phyloP scores from a whole-genome alignment of 1,284 basidiomycete genomes.

The Cutaneotrichosporon cutaneum region DNA sequence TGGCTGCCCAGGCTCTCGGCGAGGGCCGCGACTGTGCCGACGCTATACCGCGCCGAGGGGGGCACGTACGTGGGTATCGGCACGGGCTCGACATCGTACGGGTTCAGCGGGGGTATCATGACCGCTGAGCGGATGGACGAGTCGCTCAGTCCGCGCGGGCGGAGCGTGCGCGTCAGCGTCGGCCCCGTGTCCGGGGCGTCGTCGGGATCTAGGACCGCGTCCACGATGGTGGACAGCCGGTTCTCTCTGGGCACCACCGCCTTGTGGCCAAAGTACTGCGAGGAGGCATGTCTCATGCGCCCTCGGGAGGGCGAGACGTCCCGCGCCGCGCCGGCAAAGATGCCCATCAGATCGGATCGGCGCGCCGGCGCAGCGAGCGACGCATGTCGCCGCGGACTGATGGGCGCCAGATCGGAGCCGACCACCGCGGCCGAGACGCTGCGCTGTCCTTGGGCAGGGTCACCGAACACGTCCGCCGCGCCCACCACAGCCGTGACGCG shows the following conservation, averaged over 20 bases:
- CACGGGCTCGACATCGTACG: neutral
- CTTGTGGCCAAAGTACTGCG: slow-evolving; percentile 36
- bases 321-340: slow-evolving; percentile 71
- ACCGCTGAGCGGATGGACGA: slow-evolving; percentile 86
- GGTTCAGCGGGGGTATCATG: slow-evolving; percentile 36
- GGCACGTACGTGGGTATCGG: neutral
- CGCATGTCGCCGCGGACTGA: slow-evolving; percentile 3
- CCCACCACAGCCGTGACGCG: neutral
- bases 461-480: slow-evolving; percentile 6
- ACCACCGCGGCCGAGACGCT: neutral
- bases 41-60: neutral
- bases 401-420: neutral
- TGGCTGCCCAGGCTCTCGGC: slow-evolving; percentile 1
- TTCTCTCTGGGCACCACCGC: slow-evolving; percentile 21
- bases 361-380: slow-evolving; percentile 21
- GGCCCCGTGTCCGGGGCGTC: slow-evolving; percentile 38
- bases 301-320: slow-evolving; percentile 50
- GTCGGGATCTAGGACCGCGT: slow-evolving; percentile 70
- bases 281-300: slow-evolving; percentile 36
- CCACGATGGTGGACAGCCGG: slow-evolving; percentile 64
- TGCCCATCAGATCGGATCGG: slow-evolving; percentile 57
- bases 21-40: neutral
- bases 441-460: neutral
- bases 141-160: slow-evolving; percentile 78
- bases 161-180: slow-evolving; percentile 61